Percentiles rank a stretch among this genome's conserved stretches.
phyloP scores from a whole-genome alignment of 2,329 filamentous ascomycete genomes.

The Alternaria conjuncta region DNA sequence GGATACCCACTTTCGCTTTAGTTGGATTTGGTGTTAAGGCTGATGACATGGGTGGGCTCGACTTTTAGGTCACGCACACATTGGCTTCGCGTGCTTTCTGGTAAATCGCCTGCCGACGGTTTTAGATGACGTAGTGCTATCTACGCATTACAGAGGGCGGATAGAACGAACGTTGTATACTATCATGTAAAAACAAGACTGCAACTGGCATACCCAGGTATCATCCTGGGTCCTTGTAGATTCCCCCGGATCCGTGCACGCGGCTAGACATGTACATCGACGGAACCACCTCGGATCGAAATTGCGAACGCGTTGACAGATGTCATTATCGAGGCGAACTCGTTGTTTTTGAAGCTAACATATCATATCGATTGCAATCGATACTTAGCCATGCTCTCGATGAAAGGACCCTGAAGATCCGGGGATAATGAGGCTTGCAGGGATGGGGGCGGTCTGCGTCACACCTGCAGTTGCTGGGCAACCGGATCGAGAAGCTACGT shows the following conservation, averaged over 20 bases:
- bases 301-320: conserved; percentile 2
- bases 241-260: not conserved
- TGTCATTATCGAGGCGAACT: not conserved
- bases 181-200: not conserved
- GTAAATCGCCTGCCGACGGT: not conserved
- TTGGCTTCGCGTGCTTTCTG: not conserved
- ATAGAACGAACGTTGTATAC: not conserved
- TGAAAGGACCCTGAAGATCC: conserved; percentile 8
- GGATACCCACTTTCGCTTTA: conserved; percentile 31
- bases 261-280: not conserved
- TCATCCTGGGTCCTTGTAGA: not conserved
- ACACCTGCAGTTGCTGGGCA: conserved; percentile 30
- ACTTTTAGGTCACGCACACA: not conserved
- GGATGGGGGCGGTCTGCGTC: conserved; percentile 29
- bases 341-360: not conserved
- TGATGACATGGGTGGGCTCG: not conserved
- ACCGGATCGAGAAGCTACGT: conserved; percentile 37
- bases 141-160: not conserved
- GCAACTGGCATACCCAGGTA: not conserved
- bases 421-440: conserved; percentile 20
- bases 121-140: not conserved
- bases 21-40: not conserved
- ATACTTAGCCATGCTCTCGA: not conserved
- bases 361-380: not conserved
- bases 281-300: conserved; percentile 1